Evolutionary conservation across 2,329 filamentous ascomycete species (phyloP), one percentile per base, ranked within the genome.

Genomic region (Calonectria ilicicola): DNA sequence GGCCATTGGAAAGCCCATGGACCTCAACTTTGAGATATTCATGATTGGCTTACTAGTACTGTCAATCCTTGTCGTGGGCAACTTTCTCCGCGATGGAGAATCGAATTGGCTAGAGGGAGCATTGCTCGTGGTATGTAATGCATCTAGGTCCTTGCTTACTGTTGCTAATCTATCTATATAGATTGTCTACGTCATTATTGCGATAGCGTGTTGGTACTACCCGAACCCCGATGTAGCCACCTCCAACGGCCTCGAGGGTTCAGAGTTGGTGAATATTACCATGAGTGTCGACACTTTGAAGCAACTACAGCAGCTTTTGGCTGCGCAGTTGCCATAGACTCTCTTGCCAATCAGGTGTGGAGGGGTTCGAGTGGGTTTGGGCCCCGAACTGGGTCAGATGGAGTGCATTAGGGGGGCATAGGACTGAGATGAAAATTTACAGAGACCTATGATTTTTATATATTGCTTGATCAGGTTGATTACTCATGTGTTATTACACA

Each of bases 51-150:
- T 94, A 7, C 84, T 95, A 0, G 91, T 95, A n/a, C 85, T 95
- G 38, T 91, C 92, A 2, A 94, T 95, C 70, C 83, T 95, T 17
- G 92, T 94, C 0, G 92, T 94, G 58, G 93, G 93, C 2, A 94
- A 93, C 73, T 95, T 95, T 83, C 85, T 95, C 49, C 88, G 93
- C 26, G 94, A 95, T 77, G 90, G 91, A 60, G 93, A 94, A 83
- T 93, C 91, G 32, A 95, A 95, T 80, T 95, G 94, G 80, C 87
- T 95, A 1, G 94, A 95, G 81, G 94, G 94, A 2, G 88, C 88
- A 14, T 86, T 95, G 15, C 92, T 93, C 75, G 91, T 95, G 46
- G 87, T 93, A 73, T 63, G 80, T 76, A 9, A 42, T 26, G 14
- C 21, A 6, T 12, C 2, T 10, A 9, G 0, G 5, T 4, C 17